Evolutionary conservation across 805 yeast species (phyloP), one percentile per base, ranked within the genome.

Genomic region (Spathaspora arborariae): DNA sequence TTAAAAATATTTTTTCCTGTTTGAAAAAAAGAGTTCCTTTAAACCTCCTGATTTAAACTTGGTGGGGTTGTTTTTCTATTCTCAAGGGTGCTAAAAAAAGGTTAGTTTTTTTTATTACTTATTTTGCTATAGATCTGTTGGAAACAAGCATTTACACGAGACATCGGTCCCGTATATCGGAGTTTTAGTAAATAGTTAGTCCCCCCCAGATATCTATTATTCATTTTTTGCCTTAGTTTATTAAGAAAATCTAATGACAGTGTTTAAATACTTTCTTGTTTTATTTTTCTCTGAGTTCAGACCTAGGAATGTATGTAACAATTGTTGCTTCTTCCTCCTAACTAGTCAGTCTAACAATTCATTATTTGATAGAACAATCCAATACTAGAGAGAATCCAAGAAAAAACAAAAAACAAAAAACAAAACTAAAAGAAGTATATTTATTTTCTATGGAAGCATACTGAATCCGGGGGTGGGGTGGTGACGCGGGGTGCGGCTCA

Each of bases 401-500:
- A 37, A 37, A 37, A 37, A 9, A 35, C 9, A 35, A 37, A 37
- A 10, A 37, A 13, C 21, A 10, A 11, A 5, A 36, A 13, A 4
- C n/a, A n/a, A n/a, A n/a, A n/a, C n/a, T n/a, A n/a, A n/a, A n/a
- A n/a, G n/a, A n/a, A n/a, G n/a, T n/a, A n/a, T n/a, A n/a, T n/a
- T n/a, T n/a, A n/a, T n/a, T n/a, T n/a, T n/a, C n/a, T n/a, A n/a
- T n/a, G n/a, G n/a, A 36, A 36, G 13, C 13, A 37, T 10, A 18
- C 18, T 13, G 39, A 37, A 37, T 37, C 39, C 39, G 35, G 35
- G 35, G 35, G 35, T 30, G 35, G 35, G 35, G 35, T n/a, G 35
- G 10, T 15, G 4, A 30, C 18, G 35, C 35, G 35, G 35, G 35
- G 35, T 30, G 35, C 35, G 35, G 15, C n/a, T n/a, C 15, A 16